Evolutionary conservation across 1,284 basidiomycete genomes (phyloP).

Genomic region (Leccinum subfulvum): DNA sequence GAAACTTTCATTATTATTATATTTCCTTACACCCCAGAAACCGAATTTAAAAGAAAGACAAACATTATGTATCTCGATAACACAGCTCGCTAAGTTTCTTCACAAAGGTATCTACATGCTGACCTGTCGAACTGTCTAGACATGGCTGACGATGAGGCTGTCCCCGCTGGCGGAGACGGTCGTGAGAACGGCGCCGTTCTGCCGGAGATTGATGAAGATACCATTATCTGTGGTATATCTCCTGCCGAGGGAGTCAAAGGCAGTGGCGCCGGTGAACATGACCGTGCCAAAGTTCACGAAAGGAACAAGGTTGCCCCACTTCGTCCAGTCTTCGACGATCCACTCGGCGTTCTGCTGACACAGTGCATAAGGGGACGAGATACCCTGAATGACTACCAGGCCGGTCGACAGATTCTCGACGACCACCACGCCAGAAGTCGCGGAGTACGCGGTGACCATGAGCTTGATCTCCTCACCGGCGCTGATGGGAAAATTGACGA

Average conservation of each 20-base stretch:
- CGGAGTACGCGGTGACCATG: background rate
- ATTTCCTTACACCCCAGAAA: too few relatives aligned
- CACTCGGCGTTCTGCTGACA: background rate
- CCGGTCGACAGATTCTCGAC: background rate
- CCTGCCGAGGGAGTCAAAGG: background rate
- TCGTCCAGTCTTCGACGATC: background rate
- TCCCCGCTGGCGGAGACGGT: background rate
- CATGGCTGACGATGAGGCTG: background rate
- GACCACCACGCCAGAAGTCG: background rate
- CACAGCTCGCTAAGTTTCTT: background rate
- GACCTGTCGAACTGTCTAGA: background rate
- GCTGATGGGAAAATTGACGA: background rate
- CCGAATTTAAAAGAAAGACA: too few relatives aligned
- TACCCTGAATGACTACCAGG: background rate
- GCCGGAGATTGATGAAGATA: background rate
- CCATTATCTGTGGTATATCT: background rate
- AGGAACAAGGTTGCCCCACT: background rate
- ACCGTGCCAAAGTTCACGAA: background rate
- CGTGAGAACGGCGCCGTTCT: background rate
- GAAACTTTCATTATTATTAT: background rate
- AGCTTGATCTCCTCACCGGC: background rate
- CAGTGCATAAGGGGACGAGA: background rate
- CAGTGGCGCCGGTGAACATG: background rate
- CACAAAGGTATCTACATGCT: background rate
- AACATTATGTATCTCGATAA: background rate